Conservation (phyloP, 2,329 filamentous ascomycete genomes). For the Didymella keratinophila region DNA sequence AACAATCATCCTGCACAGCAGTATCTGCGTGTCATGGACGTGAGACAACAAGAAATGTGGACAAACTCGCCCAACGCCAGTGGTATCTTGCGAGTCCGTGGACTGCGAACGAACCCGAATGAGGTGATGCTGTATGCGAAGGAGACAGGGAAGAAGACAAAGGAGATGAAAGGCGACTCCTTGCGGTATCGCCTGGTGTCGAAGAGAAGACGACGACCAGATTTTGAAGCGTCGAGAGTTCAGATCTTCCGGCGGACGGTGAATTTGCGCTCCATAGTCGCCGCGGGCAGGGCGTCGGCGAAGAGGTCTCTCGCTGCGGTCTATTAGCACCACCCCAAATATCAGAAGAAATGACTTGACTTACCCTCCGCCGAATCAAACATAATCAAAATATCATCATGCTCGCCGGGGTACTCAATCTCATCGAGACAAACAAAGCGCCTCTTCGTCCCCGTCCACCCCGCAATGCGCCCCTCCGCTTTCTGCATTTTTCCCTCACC, state of each 20-base stretch:
- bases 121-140: background rate
- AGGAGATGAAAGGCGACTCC: too few relatives aligned
- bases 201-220: background rate
- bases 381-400: slow-evolving; percentile 86
- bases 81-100: background rate
- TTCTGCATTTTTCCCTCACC: slow-evolving; percentile 59
- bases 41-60: background rate
- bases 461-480: slow-evolving; percentile 57
- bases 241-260: slow-evolving; percentile 55
- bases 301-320: slow-evolving; percentile 56
- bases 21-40: background rate
- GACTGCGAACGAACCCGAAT: background rate
- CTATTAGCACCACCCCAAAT: slow-evolving; percentile 29
- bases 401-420: slow-evolving; percentile 87
- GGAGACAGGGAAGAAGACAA: background rate
- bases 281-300: slow-evolving; percentile 55
- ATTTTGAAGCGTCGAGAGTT: too few relatives aligned
- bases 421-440: slow-evolving; percentile 86
- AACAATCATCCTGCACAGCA: background rate
- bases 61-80: background rate
- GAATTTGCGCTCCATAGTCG: slow-evolving; percentile 51
- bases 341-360: slow-evolving; percentile 51
- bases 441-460: slow-evolving; percentile 64
- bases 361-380: slow-evolving; percentile 82
- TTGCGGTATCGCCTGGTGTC: background rate